A percentile compares a stretch with the other conserved stretches of the same genome.
Evolutionary conservation across 2,329 filamentous ascomycete genomes (phyloP).

Genomic region (Penicillium decumbens): DNA sequence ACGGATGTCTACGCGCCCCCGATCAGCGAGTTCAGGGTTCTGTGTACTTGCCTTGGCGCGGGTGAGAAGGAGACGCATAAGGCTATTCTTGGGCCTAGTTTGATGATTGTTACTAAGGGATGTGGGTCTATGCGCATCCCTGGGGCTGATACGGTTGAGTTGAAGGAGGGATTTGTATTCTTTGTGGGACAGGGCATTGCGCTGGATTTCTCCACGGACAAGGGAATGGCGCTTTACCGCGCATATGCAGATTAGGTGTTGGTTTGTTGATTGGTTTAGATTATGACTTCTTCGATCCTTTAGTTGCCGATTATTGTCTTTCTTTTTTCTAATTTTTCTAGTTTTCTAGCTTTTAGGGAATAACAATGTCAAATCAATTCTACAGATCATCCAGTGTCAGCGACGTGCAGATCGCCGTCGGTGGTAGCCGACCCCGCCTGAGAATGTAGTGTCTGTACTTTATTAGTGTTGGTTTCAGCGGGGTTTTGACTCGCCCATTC

Average conservation of each 20-base stretch:
- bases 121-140: slow-evolving; percentile 54
- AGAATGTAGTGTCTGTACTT: neutral
- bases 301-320: too few species aligned
- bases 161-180: slow-evolving; percentile 61
- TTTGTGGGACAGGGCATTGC: slow-evolving; percentile 60
- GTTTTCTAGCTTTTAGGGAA: neutral
- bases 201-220: slow-evolving; percentile 44
- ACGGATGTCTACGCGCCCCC: slow-evolving; percentile 63
- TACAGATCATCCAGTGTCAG: neutral
- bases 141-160: slow-evolving; percentile 47
- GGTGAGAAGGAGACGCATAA: slow-evolving; percentile 58
- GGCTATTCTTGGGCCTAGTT: slow-evolving; percentile 56
- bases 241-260: slow-evolving; percentile 12
- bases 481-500: slow-evolving; percentile 2
- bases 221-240: slow-evolving; percentile 40
- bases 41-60: slow-evolving; percentile 53
- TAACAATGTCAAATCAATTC: neutral
- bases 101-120: slow-evolving; percentile 60
- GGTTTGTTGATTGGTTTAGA: neutral
- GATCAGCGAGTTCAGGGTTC: slow-evolving; percentile 67
- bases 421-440: neutral
- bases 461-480: slow-evolving; percentile 1
- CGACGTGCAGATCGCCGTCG: neutral
- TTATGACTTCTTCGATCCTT: neutral
- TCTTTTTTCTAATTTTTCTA: neutral